These are phyloP conservation scores for Leccinum holopus DNA, from an alignment of 1,284 basidiomycete genomes.

Conservation along the genomic window DNA sequence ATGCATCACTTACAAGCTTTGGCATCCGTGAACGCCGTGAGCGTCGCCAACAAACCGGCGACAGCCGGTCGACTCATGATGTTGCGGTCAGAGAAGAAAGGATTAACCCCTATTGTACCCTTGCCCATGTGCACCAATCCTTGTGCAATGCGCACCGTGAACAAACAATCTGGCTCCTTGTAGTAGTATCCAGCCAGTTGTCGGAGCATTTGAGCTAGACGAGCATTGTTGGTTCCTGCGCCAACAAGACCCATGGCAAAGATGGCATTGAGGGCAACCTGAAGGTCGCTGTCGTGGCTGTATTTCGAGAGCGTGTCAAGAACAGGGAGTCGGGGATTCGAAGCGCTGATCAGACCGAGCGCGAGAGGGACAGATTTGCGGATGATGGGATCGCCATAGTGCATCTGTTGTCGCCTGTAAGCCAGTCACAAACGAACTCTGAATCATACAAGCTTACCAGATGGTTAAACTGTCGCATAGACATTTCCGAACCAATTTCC, in stretches of 20 bases:
- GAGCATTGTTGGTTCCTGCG: conserved; percentile 97
- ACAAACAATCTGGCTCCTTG: conserved; percentile 96
- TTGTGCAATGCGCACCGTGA: conserved; percentile 96
- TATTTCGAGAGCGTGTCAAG: conserved; percentile 99
- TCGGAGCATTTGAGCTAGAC: conserved; percentile 95
- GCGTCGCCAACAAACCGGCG: conserved; percentile 86
- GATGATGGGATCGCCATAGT: conserved; percentile 94
- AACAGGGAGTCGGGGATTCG: conserved; percentile 94
- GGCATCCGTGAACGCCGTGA: conserved; percentile 92
- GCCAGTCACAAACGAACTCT: background rate
- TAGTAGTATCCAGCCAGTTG: conserved; percentile 96
- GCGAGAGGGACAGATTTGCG: conserved; percentile 95
- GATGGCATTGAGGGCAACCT: conserved; percentile 96
- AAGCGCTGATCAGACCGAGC: conserved; percentile 91
- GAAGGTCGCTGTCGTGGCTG: conserved; percentile 97
- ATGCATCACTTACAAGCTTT: conserved; percentile 73
- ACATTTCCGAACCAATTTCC: conserved; percentile 98
- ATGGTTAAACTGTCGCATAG: conserved; percentile 91
- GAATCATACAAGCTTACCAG: conserved; percentile 51
- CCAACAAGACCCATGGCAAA: conserved; percentile 99
- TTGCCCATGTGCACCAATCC: conserved; percentile 99
- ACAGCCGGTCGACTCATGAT: conserved; percentile 90
- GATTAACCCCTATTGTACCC: conserved; percentile 97
- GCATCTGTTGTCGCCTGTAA: conserved; percentile 68
- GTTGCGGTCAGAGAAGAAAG: conserved; percentile 92